Evolutionary conservation across 768 basidiomycete species (phyloP).

Genomic region (Lentinula raphanica): DNA sequence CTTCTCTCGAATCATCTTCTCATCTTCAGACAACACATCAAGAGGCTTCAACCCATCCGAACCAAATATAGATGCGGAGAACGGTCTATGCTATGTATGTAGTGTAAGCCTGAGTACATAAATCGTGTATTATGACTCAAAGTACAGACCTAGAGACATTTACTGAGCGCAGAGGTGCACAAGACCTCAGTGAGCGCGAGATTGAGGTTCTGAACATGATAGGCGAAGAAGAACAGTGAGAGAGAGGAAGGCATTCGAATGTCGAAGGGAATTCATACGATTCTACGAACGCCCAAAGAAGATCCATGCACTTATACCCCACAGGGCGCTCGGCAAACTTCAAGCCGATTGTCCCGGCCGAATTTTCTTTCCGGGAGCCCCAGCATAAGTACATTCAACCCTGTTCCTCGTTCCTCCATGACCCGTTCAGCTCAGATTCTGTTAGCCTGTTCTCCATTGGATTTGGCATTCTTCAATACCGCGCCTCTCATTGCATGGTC

Average conservation of each 20-base stretch:
- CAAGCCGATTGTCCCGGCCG: background rate
- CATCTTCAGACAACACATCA: constrained; percentile 87
- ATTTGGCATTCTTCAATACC: constrained; percentile 56
- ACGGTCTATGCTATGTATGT: background rate
- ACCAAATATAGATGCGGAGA: background rate
- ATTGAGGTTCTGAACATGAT: constrained; percentile 6
- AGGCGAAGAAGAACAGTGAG: background rate
- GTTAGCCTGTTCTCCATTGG: constrained; percentile 40
- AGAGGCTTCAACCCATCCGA: constrained; percentile 50
- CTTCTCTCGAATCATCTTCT: constrained; percentile 87
- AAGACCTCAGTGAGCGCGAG: background rate
- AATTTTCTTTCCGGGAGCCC: background rate
- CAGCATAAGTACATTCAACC: no score
- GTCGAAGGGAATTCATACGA: background rate
- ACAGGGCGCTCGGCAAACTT: no score
- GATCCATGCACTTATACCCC: background rate
- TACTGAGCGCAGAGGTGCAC: background rate
- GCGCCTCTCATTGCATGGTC: constrained; percentile 70
- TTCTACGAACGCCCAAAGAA: no score
- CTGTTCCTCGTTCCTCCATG: background rate
- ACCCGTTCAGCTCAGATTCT: constrained; percentile 15
- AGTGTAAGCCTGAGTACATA: background rate
- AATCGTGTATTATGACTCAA: background rate
- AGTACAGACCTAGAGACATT: background rate
- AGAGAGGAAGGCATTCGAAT: no score